Base-by-base conservation (phyloP, 345 rosid genomes). In the Pugionium cornutum region DNA sequence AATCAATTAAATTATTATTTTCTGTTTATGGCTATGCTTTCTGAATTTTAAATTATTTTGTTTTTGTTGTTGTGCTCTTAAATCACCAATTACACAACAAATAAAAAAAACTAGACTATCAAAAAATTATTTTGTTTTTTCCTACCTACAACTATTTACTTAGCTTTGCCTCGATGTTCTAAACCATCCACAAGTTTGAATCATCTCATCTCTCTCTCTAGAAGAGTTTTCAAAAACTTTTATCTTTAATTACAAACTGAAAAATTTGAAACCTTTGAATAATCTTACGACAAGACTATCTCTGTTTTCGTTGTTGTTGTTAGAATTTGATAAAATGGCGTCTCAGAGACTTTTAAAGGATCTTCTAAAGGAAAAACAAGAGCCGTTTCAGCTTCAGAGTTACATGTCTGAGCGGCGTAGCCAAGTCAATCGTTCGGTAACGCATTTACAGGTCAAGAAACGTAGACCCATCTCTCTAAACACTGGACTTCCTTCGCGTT, bases 321-420 rank as follows among this genome's bases (percentile, higher is more conserved):
- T 42, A 4, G 26, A 45, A 26, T 30, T 30, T 41, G 69, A 37
- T 9, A 57, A 2, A 37, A 74, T 77, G 80, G 80, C 83, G 82
- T 74, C 85, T 10, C 85, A 79, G 58, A 85, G 75, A 82, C 86
- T 78, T 27, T 68, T 94, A 54, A 84, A 74, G 25, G 88, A 94
- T 78, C 82, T 94, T 47, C 72, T 92, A 5, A 71, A 80, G 53
- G 96, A 92, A 66, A 95, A 92, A 63, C 98, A 92, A 71, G 97
- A 92, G 1, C 98, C 98, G 0, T 92, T 92, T 75, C 76, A 78
- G 29, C 87, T 92, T 69, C 72, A 75, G 29, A 82, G 70, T 68
- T 84, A 82, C 92, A 84, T 86, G 64, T 76, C 87, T 26, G 88
- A 84, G 65, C 71, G 77, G 33, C 77, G 84, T 51, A 59, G 65